A percentile compares a stretch with the other conserved stretches of the same genome.
Conservation (phyloP, 2,329 filamentous ascomycete genomes). For the Pseudopithomyces maydicus region DNA sequence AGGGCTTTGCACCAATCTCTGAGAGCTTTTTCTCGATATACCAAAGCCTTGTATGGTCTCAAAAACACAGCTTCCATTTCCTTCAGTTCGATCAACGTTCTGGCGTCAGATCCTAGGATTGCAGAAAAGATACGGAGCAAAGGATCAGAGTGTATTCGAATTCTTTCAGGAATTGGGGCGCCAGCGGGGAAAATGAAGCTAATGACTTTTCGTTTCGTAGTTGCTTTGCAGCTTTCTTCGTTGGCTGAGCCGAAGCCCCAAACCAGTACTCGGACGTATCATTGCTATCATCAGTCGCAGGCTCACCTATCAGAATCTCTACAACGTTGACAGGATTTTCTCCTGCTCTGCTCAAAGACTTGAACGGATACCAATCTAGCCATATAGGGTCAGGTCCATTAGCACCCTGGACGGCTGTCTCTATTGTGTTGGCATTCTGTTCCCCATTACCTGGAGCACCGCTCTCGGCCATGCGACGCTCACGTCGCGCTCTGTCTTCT, state of each 20-base stretch:
- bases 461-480: constrained; percentile 5
- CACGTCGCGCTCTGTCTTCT: neutral
- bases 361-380: constrained; percentile 6
- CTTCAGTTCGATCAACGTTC: neutral
- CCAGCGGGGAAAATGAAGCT: neutral
- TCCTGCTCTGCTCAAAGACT: neutral
- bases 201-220: neutral
- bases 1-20: constrained; percentile 2
- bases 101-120: neutral
- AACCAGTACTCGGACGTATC: constrained; percentile 1
- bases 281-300: neutral
- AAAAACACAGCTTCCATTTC: constrained; percentile 1
- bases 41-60: constrained; percentile 4
- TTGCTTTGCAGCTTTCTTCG: neutral
- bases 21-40: constrained; percentile 1
- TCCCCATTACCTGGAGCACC: neutral
- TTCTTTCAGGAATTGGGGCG: constrained; percentile 7
- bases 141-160: constrained; percentile 5
- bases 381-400: neutral
- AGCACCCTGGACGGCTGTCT: neutral
- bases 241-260: neutral
- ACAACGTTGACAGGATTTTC: neutral
- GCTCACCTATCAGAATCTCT: constrained; percentile 10
- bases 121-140: constrained; percentile 3
- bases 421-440: neutral